Evolutionary conservation across 1,139 yeast genomes (phyloP), one percentile per base, ranked within the genome.

Genomic region (Blastobotrys persicus): DNA sequence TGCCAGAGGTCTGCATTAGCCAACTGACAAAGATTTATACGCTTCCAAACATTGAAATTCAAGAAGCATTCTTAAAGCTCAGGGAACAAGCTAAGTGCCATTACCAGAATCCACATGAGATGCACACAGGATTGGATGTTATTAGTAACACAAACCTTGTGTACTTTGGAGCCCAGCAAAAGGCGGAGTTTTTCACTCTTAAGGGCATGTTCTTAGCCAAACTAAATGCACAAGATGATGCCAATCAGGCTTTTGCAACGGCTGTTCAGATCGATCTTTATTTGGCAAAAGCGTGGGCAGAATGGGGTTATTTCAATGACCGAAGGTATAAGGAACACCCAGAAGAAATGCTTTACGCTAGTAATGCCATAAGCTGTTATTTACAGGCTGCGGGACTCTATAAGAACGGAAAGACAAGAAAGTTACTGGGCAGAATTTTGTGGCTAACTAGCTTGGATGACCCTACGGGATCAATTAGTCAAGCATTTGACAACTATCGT

Each of bases 281-380:
- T 60, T 71, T 92, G 49, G 96, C 98, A 1, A 92, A 92, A 64
- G 98, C 98, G 0, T 94, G 99, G 99, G 98, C 98, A 1, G 98
- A 94, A 67, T 94, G 98, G 98, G 99, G 98, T 54, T 81, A 82
- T 65, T 94, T 89, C 71, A 92, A 89, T 64, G 98, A 94, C 59
- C 80, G 85, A 43, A 75, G 96, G 45, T 84, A 88, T 67, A 87
- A 88, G 59, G 96, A 88, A 59, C 84, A 83, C 57, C 92, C 95
- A 1, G 80, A 76, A 46, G 95, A 88, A 61, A 81, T 88, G 72
- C 81, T 82, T 23, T 86, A 83, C 67, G 98, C 98, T 12, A 85
- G 89, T 56, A 89, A 91, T 66, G 98, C 99, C 1, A 84, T 94
- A 45, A 85, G 95, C 62, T 94, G 98, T 67, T 94, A 91, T 67